These are phyloP conservation scores for Massarina eburnea DNA, from an alignment of 2,329 filamentous ascomycete species.

Conservation along the genomic window DNA sequence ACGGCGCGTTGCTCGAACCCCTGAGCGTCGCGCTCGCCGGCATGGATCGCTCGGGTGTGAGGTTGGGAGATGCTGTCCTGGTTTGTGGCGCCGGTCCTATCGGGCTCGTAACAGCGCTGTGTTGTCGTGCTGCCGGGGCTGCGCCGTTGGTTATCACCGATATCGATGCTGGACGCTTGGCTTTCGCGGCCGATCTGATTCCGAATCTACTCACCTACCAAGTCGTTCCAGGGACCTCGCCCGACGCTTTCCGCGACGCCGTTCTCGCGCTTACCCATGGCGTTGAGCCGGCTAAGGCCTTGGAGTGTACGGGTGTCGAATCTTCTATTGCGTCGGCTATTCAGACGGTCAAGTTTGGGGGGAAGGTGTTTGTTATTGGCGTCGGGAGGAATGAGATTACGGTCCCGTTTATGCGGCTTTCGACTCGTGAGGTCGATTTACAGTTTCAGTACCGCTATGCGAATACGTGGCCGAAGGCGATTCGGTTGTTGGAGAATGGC, in stretches of 20 bases:
- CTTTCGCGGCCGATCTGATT: constrained; percentile 81
- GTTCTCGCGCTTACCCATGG: constrained; percentile 74
- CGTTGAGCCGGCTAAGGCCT: constrained; percentile 75
- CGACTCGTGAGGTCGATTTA: constrained; percentile 87
- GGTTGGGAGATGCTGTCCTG: constrained; percentile 82
- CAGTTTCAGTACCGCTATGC: constrained; percentile 96
- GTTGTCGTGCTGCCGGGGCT: constrained; percentile 81
- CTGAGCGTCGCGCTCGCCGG: constrained; percentile 86
- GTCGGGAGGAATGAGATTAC: constrained; percentile 95
- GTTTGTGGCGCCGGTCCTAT: constrained; percentile 95
- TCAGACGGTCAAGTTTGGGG: constrained; percentile 89
- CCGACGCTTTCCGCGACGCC: constrained; percentile 70
- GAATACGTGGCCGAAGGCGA: constrained; percentile 95
- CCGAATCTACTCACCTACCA: constrained; percentile 80
- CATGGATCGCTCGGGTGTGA: constrained; percentile 78
- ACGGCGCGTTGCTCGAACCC: constrained; percentile 88
- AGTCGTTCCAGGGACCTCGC: constrained; percentile 62
- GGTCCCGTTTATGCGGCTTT: constrained; percentile 92
- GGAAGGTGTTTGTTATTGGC: constrained; percentile 95
- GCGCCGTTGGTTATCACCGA: constrained; percentile 92
- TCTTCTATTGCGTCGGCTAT: constrained; percentile 83
- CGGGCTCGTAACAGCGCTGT: constrained; percentile 84
- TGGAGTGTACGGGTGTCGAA: constrained; percentile 96
- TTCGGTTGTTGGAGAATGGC: constrained; percentile 80
- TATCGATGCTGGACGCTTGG: constrained; percentile 82